Conservation (phyloP, 2,329 filamentous ascomycete genomes). For the Nannizziopsis arthrosporioides region DNA sequence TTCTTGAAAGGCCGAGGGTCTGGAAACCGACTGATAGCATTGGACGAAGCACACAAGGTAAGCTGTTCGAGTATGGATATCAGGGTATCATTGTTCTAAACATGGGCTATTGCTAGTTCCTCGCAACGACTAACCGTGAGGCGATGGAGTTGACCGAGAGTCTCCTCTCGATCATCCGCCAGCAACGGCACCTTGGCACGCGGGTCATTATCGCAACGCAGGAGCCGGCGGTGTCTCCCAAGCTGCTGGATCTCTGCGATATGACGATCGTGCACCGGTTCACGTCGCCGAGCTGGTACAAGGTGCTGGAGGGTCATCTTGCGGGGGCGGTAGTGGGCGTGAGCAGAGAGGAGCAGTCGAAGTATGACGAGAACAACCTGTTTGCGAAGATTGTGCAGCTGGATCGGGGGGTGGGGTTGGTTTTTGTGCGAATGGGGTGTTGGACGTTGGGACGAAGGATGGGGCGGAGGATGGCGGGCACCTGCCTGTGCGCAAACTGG, state of each 20-base stretch:
- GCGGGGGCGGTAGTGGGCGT: constrained; percentile 29
- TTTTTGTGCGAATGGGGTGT: constrained; percentile 40
- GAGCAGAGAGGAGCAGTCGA: constrained; percentile 15
- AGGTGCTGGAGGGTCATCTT: constrained; percentile 37
- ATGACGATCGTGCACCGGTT: constrained; percentile 65
- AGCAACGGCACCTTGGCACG: constrained; percentile 57
- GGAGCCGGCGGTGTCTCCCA: constrained; percentile 59
- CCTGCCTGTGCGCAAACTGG: constrained; percentile 15
- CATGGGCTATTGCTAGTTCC: constrained; percentile 37
- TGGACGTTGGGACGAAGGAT: constrained; percentile 20
- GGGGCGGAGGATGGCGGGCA: neutral
- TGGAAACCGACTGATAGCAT: constrained; percentile 50
- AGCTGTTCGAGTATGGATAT: neutral
- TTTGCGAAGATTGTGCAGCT: constrained; percentile 41
- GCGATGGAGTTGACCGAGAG: constrained; percentile 49
- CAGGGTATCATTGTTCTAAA: neutral
- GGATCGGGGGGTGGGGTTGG: constrained; percentile 38
- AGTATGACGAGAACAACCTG: constrained; percentile 20
- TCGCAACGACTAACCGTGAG: constrained; percentile 44
- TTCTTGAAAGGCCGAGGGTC: constrained; percentile 47
- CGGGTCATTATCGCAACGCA: constrained; percentile 64
- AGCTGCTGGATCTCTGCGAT: constrained; percentile 58
- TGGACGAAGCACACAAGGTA: constrained; percentile 69
- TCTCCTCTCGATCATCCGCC: constrained; percentile 52
- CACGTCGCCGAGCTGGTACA: constrained; percentile 53